A percentile compares a stretch with the other conserved stretches of the same genome.
These are phyloP conservation scores for Monosporascus sp. DNA, from an alignment of 2,329 filamentous ascomycete genomes.

Conservation along the genomic window DNA sequence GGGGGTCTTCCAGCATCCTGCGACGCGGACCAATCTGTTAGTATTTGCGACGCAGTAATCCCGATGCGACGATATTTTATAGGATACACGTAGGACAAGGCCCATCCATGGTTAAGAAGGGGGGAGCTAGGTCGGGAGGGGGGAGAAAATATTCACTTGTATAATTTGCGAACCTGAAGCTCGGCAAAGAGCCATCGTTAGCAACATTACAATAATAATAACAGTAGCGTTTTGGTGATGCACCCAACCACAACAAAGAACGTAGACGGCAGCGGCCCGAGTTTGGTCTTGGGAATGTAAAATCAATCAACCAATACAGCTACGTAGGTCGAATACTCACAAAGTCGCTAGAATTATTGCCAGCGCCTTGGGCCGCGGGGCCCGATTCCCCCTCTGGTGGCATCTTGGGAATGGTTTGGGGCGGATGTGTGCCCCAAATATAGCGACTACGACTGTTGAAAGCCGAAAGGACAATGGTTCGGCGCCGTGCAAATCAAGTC, in stretches of 20 bases:
- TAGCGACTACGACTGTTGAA: neutral
- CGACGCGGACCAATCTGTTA: constrained; percentile 24
- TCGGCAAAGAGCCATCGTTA: constrained; percentile 17
- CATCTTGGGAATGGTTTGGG: constrained; percentile 17
- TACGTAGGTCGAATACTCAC: constrained; percentile 49
- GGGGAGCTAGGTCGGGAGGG: constrained; percentile 1
- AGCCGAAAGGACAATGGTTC: neutral
- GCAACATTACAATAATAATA: constrained; percentile 8
- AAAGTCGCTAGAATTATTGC: constrained; percentile 91
- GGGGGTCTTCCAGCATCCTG: constrained; percentile 94
- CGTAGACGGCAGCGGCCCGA: constrained; percentile 2
- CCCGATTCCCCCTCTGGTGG: constrained; percentile 32
- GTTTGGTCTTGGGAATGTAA: neutral
- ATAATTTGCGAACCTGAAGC: constrained; percentile 86
- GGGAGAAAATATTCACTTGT: constrained; percentile 65
- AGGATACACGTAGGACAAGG: neutral
- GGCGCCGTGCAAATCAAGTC: neutral
- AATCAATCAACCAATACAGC: constrained; percentile 4
- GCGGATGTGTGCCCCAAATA: neutral
- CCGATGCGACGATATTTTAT: neutral
- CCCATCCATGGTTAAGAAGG: constrained; percentile 4
- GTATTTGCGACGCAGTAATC: constrained; percentile 8
- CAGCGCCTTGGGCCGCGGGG: constrained; percentile 32
- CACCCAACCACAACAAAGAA: constrained; percentile 14
- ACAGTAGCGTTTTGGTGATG: constrained; percentile 14